These are phyloP conservation scores for Calamus simplicifolius DNA, from an alignment of 176 grass and related monocot species.

Conservation along the genomic window DNA sequence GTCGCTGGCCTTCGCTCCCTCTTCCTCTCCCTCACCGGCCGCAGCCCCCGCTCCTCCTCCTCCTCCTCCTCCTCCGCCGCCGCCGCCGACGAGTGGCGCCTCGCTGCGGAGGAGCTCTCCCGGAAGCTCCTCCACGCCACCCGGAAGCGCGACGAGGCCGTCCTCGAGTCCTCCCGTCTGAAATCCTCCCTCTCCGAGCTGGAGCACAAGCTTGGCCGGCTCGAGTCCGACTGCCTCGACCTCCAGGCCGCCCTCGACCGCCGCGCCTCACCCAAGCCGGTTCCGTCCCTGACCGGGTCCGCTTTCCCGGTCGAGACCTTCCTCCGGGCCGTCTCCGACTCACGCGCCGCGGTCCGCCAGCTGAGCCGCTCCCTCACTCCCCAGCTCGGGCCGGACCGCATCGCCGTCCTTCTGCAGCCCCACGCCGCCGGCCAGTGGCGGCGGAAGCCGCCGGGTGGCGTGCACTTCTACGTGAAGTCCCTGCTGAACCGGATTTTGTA, in stretches of 20 bases:
- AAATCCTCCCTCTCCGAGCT: slow-evolving; percentile 71
- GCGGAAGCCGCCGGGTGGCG: slow-evolving; percentile 17
- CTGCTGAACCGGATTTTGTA: slow-evolving; percentile 75
- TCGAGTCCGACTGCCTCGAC: slow-evolving; percentile 42
- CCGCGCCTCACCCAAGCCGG: neutral
- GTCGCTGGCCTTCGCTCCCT: slow-evolving; percentile 53
- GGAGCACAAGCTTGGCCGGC: slow-evolving; percentile 55
- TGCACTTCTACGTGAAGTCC: slow-evolving; percentile 48
- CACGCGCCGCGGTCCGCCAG: slow-evolving; percentile 57
- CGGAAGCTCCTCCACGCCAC: slow-evolving; percentile 62
- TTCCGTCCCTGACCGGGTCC: neutral
- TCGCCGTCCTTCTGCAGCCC: slow-evolving; percentile 1
- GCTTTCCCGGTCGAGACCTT: slow-evolving; percentile 39
- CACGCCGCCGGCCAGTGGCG: neutral
- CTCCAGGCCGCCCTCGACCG: slow-evolving; percentile 19
- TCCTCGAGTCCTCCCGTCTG: slow-evolving; percentile 62
- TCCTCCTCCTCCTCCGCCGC: slow-evolving; percentile 22
- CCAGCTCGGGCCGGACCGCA: slow-evolving; percentile 34
- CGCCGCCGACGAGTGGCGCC: slow-evolving; percentile 59
- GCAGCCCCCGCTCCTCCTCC: slow-evolving; percentile 37
- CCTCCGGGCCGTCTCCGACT: slow-evolving; percentile 43
- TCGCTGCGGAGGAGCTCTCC: slow-evolving; percentile 57
- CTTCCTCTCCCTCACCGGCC: slow-evolving; percentile 34
- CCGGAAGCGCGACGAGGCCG: slow-evolving; percentile 71
- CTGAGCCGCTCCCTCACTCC: slow-evolving; percentile 66